phyloP scores from a whole-genome alignment of 306 rosid species.

The Castanea mollissima region DNA sequence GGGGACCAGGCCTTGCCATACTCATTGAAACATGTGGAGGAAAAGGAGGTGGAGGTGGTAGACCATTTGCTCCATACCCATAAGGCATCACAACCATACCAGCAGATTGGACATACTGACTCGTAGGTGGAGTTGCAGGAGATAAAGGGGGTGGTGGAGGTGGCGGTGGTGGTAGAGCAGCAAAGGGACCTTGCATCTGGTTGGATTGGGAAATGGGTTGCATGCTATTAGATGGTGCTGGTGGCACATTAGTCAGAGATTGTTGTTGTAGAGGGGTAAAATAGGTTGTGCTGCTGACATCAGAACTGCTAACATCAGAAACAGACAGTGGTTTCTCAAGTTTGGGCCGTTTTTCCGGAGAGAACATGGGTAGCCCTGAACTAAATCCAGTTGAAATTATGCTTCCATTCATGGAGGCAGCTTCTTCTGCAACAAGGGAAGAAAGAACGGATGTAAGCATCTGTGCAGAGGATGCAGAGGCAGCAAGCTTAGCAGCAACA shows the following conservation, averaged over 20 bases:
- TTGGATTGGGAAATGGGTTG: constrained; percentile 50
- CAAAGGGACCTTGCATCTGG: constrained; percentile 55
- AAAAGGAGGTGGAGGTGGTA: constrained; percentile 81
- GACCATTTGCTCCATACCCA: constrained; percentile 53
- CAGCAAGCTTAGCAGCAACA: constrained; percentile 90
- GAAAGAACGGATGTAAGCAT: constrained; percentile 88
- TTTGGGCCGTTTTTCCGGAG: constrained; percentile 74
- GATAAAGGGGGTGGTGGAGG: constrained; percentile 44
- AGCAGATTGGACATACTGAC: constrained; percentile 61
- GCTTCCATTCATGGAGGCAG: constrained; percentile 63
- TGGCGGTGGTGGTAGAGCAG: constrained; percentile 43
- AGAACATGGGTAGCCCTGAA: constrained; percentile 49
- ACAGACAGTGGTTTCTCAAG: constrained; percentile 58
- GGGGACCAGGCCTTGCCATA: constrained; percentile 52
- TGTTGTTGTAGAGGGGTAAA: constrained; percentile 47
- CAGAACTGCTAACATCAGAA: constrained; percentile 54
- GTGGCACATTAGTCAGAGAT: constrained; percentile 31
- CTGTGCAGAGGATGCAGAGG: constrained; percentile 90
- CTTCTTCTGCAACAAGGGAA: constrained; percentile 94
- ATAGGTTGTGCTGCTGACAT: constrained; percentile 43
- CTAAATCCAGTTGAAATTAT: constrained; percentile 47
- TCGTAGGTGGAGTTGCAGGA: constrained; percentile 42
- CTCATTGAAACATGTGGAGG: constrained; percentile 69
- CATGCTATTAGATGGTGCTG: constrained; percentile 38
- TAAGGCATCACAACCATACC: constrained; percentile 62